Evolutionary conservation across 2,329 filamentous ascomycete genomes (phyloP), one percentile per base, ranked within the genome.

Genomic region (Coleophoma eucalyptorum): DNA sequence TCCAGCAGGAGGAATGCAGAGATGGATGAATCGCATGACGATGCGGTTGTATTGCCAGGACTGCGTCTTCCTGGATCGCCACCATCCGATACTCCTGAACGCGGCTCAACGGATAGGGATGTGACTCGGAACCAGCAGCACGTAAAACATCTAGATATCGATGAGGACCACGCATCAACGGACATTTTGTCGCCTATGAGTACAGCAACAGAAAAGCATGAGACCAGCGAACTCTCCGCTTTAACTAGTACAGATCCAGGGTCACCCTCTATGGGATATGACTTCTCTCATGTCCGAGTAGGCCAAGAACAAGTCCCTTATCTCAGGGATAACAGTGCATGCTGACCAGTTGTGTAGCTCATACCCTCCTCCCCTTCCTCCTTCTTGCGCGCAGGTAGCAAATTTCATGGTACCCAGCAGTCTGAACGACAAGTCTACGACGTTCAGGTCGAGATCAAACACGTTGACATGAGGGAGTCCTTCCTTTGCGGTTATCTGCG

Each of bases 361-460:
- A 79, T 88, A 51, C 87, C 91, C 3, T 84, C 84, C 49, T 84
- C 88, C n/a, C 86, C 90, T 1, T 96, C 90, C 1, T 94, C 90
- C 0, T 95, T 86, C 67, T 76, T 99, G 50, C 87, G 90, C 43
- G 83, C 92, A 2, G 92, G 92, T 16, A 96, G 90, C 70, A 89
- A 83, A 62, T 99, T 97, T 65, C 80, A 82, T 52, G 94, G 94
- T 51, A 96, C 89, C 13, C 94, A 99, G 64, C 88, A 93, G 65
- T 97, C 93, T 3, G 93, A 97, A 66, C 83, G 89, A 53, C 91
- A 96, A 66, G 82, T 89, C 10, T 99, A 99, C 67, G 90, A 96
- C 55, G 94, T 99, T 1, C 89, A 97, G 63, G 94, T 99, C 2
- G 92, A 97, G 66, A 90, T 99, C 59, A 96, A 97, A 71, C 87